Base-by-base conservation (phyloP, 2,329 filamentous ascomycete genomes). In the Fusarium sp. region DNA sequence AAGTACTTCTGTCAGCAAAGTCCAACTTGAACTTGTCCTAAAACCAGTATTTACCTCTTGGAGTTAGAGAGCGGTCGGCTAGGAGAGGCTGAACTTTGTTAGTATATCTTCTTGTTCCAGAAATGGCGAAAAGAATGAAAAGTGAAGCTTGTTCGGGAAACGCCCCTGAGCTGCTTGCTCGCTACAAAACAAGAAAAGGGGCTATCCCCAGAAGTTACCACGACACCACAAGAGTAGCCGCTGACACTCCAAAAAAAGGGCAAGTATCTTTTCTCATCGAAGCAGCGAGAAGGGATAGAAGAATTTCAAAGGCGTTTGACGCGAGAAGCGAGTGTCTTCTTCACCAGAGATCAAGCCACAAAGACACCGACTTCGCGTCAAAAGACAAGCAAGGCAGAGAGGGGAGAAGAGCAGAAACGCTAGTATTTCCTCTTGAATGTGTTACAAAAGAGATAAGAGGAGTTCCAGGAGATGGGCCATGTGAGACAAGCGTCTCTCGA, bases 11-110 rank as follows among this genome's bases (percentile, higher is more conserved):
- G 52, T 74, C 39, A 74, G 50, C 20, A 34, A 44, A n/a, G 11
- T 8, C n/a, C 17, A 38, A 14, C 15, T 20, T n/a, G 20, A n/a
- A n/a, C 8, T 20, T 24, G 13, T 28, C 14, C 22, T 20, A 8
- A 22, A 17, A 20, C 2, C 24, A 38, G 34, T 38, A 14, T 24
- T 12, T 57, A 69, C 72, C 72, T 72, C 14, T 74, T 69, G 20
- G 64, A 69, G 8, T 18, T 55, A 2, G 45, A 59, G 22, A 74
- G 59, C 8, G 44, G 52, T 26, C 60, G 63, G 28, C 18, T 36
- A 30, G 32, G 47, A 6, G 36, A 30, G 14, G 17, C 72, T 74
- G 2, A 4, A 13, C 5, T 8, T 18, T 7, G 34, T 74, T 66
- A 75, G 63, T 26, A 15, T 17, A 8, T 30, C 10, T 26, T 6